A percentile compares a stretch with the other conserved stretches of the same genome.
Conservation (phyloP, 495 filamentous ascomycete species). For the Tuber magnatum region DNA sequence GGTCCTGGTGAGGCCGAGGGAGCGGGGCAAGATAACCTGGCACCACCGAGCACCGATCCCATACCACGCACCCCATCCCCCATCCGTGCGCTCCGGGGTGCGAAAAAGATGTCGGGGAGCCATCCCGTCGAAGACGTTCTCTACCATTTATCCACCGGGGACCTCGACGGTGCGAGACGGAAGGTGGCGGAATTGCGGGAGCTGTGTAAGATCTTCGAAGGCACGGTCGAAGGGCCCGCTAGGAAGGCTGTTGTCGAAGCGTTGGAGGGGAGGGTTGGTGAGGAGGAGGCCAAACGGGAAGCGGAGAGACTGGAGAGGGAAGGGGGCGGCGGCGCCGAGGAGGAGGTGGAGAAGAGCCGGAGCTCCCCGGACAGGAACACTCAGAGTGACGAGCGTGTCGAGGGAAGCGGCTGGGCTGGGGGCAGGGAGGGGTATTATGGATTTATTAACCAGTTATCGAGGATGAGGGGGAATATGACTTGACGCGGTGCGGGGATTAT, state of each 20-base stretch:
- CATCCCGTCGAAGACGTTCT: constrained; percentile 64
- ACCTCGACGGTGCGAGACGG: constrained; percentile 59
- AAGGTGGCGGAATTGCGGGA: constrained; percentile 66
- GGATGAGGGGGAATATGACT: constrained; percentile 62
- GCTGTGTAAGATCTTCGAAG: constrained; percentile 76
- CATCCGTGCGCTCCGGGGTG: constrained; percentile 59
- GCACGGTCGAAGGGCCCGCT: constrained; percentile 86
- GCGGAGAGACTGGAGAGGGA: constrained; percentile 25
- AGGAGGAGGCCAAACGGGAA: constrained; percentile 46
- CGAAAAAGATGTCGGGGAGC: constrained; percentile 51
- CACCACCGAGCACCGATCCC: constrained; percentile 52
- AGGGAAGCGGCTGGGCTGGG: constrained; percentile 35
- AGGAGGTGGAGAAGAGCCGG: neutral
- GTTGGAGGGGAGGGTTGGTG: constrained; percentile 56
- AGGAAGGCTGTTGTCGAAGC: constrained; percentile 72
- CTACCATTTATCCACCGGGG: constrained; percentile 53
- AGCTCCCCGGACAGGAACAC: constrained; percentile 15
- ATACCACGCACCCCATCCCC: constrained; percentile 61
- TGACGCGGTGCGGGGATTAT: neutral
- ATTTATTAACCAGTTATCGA: constrained; percentile 71
- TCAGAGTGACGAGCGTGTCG: constrained; percentile 36
- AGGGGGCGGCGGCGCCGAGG: constrained; percentile 20
- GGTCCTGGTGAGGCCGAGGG: constrained; percentile 56
- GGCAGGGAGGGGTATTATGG: constrained; percentile 50
- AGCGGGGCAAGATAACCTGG: constrained; percentile 48